These are phyloP conservation scores for Cladosporium colombiae DNA, from an alignment of 2,329 filamentous ascomycete genomes.

Conservation along the genomic window DNA sequence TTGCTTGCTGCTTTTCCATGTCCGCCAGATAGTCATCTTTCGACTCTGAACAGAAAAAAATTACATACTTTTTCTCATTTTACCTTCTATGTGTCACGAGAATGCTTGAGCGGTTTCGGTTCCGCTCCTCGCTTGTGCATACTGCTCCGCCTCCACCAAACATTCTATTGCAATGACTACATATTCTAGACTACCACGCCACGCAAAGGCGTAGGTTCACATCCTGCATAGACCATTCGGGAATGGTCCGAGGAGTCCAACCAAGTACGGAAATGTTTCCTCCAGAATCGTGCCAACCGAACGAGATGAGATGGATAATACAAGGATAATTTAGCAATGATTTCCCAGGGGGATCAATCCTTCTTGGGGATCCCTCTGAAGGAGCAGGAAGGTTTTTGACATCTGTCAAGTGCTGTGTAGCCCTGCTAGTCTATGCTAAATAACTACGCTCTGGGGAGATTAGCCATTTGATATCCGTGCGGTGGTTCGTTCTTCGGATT, in stretches of 20 bases:
- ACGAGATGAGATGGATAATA: background rate
- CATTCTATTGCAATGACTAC: background rate
- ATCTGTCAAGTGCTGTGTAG: background rate
- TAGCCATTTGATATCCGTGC: background rate
- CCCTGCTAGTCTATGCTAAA: background rate
- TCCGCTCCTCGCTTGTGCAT: background rate
- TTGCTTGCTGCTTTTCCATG: constrained; percentile 16
- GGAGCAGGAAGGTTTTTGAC: background rate
- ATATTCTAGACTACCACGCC: background rate
- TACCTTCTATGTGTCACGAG: background rate
- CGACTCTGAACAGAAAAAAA: constrained; percentile 21
- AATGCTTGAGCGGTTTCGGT: background rate
- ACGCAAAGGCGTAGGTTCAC: background rate
- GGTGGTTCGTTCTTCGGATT: background rate
- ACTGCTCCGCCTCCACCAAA: background rate
- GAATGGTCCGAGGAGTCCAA: background rate
- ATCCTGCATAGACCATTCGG: background rate
- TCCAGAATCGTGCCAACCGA: background rate
- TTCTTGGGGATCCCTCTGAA: background rate
- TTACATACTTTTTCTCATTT: constrained; percentile 16
- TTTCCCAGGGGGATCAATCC: background rate
- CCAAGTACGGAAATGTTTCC: background rate
- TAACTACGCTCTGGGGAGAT: too few species aligned
- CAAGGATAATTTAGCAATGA: background rate
- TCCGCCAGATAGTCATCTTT: constrained; percentile 19